Conservation (phyloP, 192 early-diverging fungal species). For the Nowakowskiella sp. region DNA sequence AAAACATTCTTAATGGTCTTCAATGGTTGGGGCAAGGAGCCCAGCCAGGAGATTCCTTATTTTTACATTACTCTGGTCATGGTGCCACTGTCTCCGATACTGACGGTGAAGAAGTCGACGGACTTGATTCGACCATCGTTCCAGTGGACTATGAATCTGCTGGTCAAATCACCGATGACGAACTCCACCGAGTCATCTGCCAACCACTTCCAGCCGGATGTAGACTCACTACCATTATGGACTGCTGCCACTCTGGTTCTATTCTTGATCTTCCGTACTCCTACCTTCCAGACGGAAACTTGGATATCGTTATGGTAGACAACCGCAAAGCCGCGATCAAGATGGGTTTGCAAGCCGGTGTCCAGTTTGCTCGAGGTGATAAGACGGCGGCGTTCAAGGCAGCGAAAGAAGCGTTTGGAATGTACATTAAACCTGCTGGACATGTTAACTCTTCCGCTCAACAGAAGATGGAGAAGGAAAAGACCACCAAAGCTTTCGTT, state of each 20-base stretch:
- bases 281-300: constrained; percentile 31
- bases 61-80: constrained; percentile 45
- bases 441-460: constrained; percentile 12
- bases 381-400: not conserved
- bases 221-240: constrained; percentile 34
- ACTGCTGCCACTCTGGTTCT: constrained; percentile 46
- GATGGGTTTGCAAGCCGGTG: constrained; percentile 20
- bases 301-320: constrained; percentile 26
- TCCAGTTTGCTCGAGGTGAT: not conserved
- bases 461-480: constrained; percentile 11
- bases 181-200: constrained; percentile 26
- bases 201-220: constrained; percentile 25
- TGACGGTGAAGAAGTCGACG: constrained; percentile 34
- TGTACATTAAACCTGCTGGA: constrained; percentile 7
- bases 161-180: constrained; percentile 39
- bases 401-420: constrained; percentile 3
- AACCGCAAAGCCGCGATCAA: constrained; percentile 27
- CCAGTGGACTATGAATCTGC: constrained; percentile 37
- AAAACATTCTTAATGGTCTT: constrained; percentile 33
- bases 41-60: constrained; percentile 36
- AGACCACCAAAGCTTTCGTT: constrained; percentile 31
- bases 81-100: constrained; percentile 31
- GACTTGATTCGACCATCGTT: constrained; percentile 35
- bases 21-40: constrained; percentile 36
- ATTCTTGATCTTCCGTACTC: constrained; percentile 41